Base-by-base conservation (phyloP, 768 basidiomycete genomes). In the Leccinellum luteum region DNA sequence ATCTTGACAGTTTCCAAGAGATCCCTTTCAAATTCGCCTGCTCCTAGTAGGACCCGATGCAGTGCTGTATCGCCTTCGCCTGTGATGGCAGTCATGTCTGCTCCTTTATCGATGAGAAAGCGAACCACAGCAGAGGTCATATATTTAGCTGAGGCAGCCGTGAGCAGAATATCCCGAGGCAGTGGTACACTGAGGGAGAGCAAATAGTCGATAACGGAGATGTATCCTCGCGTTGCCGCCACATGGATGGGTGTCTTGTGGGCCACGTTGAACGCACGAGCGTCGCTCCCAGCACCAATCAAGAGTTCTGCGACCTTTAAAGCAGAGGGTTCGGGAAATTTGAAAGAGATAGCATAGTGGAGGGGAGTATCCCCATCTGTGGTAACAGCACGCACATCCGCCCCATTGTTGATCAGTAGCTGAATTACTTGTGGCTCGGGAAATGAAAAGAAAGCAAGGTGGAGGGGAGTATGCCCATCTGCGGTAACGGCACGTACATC, bases 201-300 rank as follows among this genome's bases (percentile, higher is more conserved):
- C 19, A 43, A 5, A 43, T 43, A 21, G n/a, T n/a, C n/a, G n/a
- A 25, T 2, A 25, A 25, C 25, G 25, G 25, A n/a, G n/a, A n/a
- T n/a, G n/a, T n/a, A n/a, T n/a, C n/a, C n/a, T n/a, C n/a, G 25
- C 25, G 25, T 2, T 25, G 25, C n/a, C n/a, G n/a, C 25, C 25
- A 25, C 2, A 43, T 43, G 41, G 2, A 41, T 41, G 38, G n/a
- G 38, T 41, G n/a, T 41, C 10, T 41, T 1, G 1, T 41, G n/a
- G 1, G 9, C 0, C 10, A 10, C 8, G n/a, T 0, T 19, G 14
- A 25, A 2, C 13, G 38, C n/a, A n/a, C n/a, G n/a, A n/a, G n/a
- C n/a, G n/a, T n/a, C n/a, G n/a, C n/a, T n/a, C n/a, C n/a, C n/a
- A n/a, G n/a, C n/a, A n/a, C n/a, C n/a, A n/a, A n/a, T n/a, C n/a